phyloP scores from a whole-genome alignment of 2,329 filamentous ascomycete genomes.

The Albophoma yamanashiensis region DNA sequence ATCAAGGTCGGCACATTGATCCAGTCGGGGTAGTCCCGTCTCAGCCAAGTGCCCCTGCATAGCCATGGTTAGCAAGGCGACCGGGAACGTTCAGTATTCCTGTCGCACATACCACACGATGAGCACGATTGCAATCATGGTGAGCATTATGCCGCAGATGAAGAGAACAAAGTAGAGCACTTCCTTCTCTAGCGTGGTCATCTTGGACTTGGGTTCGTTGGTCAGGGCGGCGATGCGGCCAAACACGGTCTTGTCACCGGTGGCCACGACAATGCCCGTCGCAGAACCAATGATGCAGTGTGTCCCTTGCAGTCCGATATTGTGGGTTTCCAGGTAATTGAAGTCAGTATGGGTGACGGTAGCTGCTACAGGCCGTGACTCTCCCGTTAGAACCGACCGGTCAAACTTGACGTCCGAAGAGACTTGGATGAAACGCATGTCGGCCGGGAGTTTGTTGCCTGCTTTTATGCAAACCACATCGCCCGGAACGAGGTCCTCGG shows the following conservation, averaged over 20 bases:
- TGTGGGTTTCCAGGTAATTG: slow-evolving; percentile 68
- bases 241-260: slow-evolving; percentile 64
- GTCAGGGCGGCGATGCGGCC: slow-evolving; percentile 65
- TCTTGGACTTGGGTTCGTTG: slow-evolving; percentile 53
- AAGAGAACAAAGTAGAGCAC: slow-evolving; percentile 62
- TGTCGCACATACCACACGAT: slow-evolving; percentile 46
- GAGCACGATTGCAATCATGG: slow-evolving; percentile 54
- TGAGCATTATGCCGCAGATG: slow-evolving; percentile 56
- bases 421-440: slow-evolving; percentile 58
- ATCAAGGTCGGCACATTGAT: slow-evolving; percentile 65
- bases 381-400: slow-evolving; percentile 59
- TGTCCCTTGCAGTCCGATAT: slow-evolving; percentile 70
- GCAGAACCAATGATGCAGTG: slow-evolving; percentile 63
- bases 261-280: slow-evolving; percentile 58
- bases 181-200: slow-evolving; percentile 63
- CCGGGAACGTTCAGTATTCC: background rate
- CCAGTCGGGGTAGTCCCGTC: slow-evolving; percentile 54
- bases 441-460: slow-evolving; percentile 65
- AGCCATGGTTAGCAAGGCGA: background rate
- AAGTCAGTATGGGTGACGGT: slow-evolving; percentile 56
- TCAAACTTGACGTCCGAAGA: slow-evolving; percentile 64
- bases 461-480: slow-evolving; percentile 58
- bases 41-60: slow-evolving; percentile 58
- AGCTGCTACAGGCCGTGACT: slow-evolving; percentile 54
- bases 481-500: slow-evolving; percentile 57